phyloP scores from a whole-genome alignment of 805 yeast species.

The Myxozyma lipomycoides region DNA sequence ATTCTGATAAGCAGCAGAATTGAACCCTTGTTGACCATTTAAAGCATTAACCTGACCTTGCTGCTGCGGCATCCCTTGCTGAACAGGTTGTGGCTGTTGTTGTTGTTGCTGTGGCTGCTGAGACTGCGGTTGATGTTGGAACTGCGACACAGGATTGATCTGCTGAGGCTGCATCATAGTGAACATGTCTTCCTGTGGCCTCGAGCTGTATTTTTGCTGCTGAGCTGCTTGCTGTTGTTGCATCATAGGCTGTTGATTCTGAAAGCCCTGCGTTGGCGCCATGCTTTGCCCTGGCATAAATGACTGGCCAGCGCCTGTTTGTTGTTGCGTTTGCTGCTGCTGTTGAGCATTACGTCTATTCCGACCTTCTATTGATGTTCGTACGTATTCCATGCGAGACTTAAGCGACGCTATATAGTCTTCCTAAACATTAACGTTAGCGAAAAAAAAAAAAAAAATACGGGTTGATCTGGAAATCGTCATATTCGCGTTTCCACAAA shows the following conservation, averaged over 20 bases:
- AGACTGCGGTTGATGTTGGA: constrained; percentile 16
- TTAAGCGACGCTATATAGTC: constrained; percentile 18
- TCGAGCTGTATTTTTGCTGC: constrained; percentile 10
- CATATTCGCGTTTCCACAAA: too few relatives aligned
- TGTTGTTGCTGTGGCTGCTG: constrained; percentile 19
- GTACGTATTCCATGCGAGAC: constrained; percentile 22
- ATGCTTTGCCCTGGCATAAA: neutral
- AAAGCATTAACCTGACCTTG: neutral
- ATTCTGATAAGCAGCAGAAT: constrained; percentile 15
- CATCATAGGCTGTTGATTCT: neutral
- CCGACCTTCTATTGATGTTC: constrained; percentile 12
- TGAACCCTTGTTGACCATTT: neutral
- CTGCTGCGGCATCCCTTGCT: constrained; percentile 1
- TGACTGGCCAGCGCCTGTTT: neutral
- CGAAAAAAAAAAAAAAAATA: neutral
- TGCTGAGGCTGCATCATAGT: constrained; percentile 16
- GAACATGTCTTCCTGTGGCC: constrained; percentile 13
- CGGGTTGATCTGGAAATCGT: neutral
- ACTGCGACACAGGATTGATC: constrained; percentile 11
- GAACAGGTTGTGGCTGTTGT: neutral
- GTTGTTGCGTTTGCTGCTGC: constrained; percentile 7
- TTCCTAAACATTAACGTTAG: constrained; percentile 12
- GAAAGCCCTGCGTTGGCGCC: neutral
- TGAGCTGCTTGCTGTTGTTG: constrained; percentile 12
- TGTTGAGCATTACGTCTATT: neutral